phyloP scores from a whole-genome alignment of 2,329 filamentous ascomycete species.

The Colletotrichum tanaceti region DNA sequence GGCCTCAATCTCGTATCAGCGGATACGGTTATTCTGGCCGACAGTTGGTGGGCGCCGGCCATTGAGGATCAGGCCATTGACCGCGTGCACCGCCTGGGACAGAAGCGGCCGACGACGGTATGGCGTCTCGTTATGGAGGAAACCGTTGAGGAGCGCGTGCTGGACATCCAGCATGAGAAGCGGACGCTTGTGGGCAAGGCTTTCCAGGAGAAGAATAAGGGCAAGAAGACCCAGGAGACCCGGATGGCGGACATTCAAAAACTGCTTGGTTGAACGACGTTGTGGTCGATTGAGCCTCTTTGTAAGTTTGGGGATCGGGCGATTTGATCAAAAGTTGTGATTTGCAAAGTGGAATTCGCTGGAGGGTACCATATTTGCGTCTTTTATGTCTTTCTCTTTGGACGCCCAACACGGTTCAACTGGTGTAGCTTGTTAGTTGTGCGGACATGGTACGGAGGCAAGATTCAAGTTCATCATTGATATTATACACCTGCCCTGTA shows the following conservation, averaged over 20 bases:
- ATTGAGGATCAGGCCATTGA: slow-evolving; percentile 94
- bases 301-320: not conserved
- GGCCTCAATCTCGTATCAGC: slow-evolving; percentile 88
- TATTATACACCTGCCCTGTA: too few species aligned
- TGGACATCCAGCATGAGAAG: slow-evolving; percentile 83
- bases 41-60: slow-evolving; percentile 91
- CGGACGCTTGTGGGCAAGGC: slow-evolving; percentile 80
- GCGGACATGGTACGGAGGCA: too few species aligned
- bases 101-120: slow-evolving; percentile 81
- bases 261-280: slow-evolving; percentile 52
- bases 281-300: not conserved
- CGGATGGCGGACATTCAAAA: slow-evolving; percentile 67
- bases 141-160: slow-evolving; percentile 83
- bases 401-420: not conserved
- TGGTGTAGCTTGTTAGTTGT: too few species aligned
- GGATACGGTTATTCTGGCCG: slow-evolving; percentile 84
- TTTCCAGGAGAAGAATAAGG: slow-evolving; percentile 77
- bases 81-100: slow-evolving; percentile 86
- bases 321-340: not conserved
- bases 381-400: not conserved
- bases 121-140: slow-evolving; percentile 85
- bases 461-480: too few species aligned
- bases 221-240: slow-evolving; percentile 67
- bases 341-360: not conserved
- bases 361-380: too few species aligned